Evolutionary conservation across 2,329 filamentous ascomycete genomes (phyloP), one percentile per base, ranked within the genome.

Genomic region (Ramularia endophylla): DNA sequence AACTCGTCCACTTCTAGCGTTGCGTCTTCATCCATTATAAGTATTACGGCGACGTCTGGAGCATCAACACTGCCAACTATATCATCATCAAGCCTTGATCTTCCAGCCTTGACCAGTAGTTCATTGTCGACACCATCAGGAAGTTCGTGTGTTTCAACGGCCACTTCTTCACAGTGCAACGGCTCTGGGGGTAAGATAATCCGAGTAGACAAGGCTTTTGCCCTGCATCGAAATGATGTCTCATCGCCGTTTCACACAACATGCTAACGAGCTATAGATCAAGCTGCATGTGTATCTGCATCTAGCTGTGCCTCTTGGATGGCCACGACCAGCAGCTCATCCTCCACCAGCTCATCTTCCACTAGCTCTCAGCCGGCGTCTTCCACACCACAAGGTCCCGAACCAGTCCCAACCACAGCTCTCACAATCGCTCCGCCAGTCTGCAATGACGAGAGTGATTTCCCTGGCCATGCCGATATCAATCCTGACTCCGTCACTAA

Each of bases 381-480:
- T 4, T 16, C 30, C 15, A 29, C 29, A 5, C 32, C 38, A 5
- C 5, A 15, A 2, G 30, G 19, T 16, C 15, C 35, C 15, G 27
- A 17, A n/a, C 29, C 38, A 12, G 15, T 19, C 12, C 27, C 38
- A 16, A 33, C 28, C n/a, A n/a, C 28, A n/a, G 17, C 16, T 13
- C 4, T 17, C 9, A 15, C 19, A 6, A 27, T 27, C 25, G 18
- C 15, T 16, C 27, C 27, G 9, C 8, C 36, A 8, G 31, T 29
- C 7, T 41, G 38, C 31, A n/a, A 35, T 22, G 33, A 41, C 20
- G 38, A 41, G 29, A 22, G 19, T 9, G 38, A 41, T 13, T 41
- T 41, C 17, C 38, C 38, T 8, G 38, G 38, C 30, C 38, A 41
- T 19, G 38, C 38, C n/a, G 38, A 41, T 18, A 36, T 41, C 22